Base-by-base conservation (phyloP, 306 rosid species). In the Gillenia trifoliata region DNA sequence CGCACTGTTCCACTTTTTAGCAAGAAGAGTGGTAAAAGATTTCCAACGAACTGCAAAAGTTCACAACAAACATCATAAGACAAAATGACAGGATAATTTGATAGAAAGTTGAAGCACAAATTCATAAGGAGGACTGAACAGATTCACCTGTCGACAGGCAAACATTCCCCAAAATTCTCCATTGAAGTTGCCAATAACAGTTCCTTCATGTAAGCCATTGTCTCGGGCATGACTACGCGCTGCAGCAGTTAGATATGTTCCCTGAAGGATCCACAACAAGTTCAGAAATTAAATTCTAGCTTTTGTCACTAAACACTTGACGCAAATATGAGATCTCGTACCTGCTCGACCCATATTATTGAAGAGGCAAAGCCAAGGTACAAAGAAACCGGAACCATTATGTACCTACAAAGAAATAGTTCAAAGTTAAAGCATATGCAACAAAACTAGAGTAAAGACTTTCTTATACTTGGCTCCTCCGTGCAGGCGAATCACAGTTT, bases 281-380 rank as follows among this genome's bases (percentile, higher is more conserved):
- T 68, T 76, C 71, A 64, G 59, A 63, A 50, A 64, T 64, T 29
- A 59, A 71, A 54, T 71, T 23, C 54, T 52, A 61, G 30, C 15
- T 15, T 71, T 68, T 73, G 59, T 36, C 22, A 25, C 33, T 12
- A 3, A 45, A 28, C 38, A 30, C 33, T 16, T 38, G 68, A 75
- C 75, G 73, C 4, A 64, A 80, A 80, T 40, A 67, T 56, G 75
- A 71, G 65, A 59, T 71, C 23, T 61, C 69, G 65, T 78, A 94
- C 98, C 97, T 92, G 84, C 75, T 91, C 99, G 68, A 94, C 99
- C 97, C 97, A 94, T 76, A 90, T 88, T 61, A 94, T 94, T 69
- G 99, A 87, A 83, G 97, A 93, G 82, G 97, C 78, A 88, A 94
- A 94, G 16, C 97, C 97, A 57, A 94, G 92, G 85, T 88, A 92